phyloP scores from a whole-genome alignment of 306 rosid genomes.

The Quercus berberidifolia region DNA sequence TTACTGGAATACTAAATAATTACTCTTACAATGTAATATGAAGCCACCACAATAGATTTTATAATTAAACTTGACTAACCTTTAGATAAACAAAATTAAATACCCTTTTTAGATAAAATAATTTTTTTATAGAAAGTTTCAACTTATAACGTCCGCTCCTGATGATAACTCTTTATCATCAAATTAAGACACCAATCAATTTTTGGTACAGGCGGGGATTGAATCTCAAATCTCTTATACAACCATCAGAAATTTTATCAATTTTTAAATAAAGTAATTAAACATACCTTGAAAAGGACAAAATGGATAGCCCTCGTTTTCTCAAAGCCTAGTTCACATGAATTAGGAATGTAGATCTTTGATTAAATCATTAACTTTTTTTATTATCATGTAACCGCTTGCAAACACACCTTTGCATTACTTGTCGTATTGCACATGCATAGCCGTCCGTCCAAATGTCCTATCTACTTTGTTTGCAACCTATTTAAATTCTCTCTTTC shows the following conservation, averaged over 20 bases:
- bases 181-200: fast-evolving
- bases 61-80: background rate
- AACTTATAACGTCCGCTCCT: fast-evolving
- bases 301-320: background rate
- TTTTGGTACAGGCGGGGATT: fast-evolving
- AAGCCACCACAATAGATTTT: no score
- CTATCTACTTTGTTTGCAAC: background rate
- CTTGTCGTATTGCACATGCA: background rate
- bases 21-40: no score
- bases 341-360: background rate
- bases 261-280: background rate
- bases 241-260: no score
- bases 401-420: background rate
- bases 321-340: background rate
- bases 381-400: background rate
- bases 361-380: background rate
- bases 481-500: background rate
- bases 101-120: background rate
- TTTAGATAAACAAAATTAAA: background rate
- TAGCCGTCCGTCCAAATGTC: background rate
- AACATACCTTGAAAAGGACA: background rate
- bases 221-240: fast-evolving
- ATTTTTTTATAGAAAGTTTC: no score
- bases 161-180: no score
- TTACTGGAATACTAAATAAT: no score